A percentile compares a stretch with the other conserved stretches of the same genome.
Conservation (phyloP, 1,284 basidiomycete species). For the Pseudozyma hubeiensis region DNA sequence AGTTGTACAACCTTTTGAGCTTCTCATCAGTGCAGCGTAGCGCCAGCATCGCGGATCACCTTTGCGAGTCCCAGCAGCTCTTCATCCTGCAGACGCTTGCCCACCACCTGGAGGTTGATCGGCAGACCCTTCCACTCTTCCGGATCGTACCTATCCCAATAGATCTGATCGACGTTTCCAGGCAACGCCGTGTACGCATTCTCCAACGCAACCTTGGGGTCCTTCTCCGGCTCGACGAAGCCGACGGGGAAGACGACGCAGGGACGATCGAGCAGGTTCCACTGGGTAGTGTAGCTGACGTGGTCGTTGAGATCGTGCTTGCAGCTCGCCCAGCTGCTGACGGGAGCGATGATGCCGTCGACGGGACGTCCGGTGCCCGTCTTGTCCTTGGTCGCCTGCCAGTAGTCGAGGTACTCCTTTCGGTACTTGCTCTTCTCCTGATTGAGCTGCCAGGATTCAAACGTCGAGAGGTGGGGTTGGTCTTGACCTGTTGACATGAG, state of each 20-base stretch:
- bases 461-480: conserved; percentile 69
- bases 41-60: conserved; percentile 45
- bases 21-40: conserved; percentile 22
- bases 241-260: conserved; percentile 73
- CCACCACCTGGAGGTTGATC: conserved; percentile 77
- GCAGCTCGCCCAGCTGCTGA: conserved; percentile 72
- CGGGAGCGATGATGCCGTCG: conserved; percentile 76
- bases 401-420: conserved; percentile 73
- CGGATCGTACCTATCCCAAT: conserved; percentile 43
- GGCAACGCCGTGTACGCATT: conserved; percentile 23
- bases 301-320: conserved; percentile 72
- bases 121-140: conserved; percentile 75
- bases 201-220: conserved; percentile 72
- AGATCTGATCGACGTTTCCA: conserved; percentile 18
- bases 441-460: conserved; percentile 74
- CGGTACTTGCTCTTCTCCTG: conserved; percentile 70
- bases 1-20: too few species aligned
- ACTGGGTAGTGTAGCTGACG: conserved; percentile 45
- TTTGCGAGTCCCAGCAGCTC: conserved; percentile 72
- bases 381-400: conserved; percentile 71
- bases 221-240: conserved; percentile 70
- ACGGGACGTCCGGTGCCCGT: conserved; percentile 73
- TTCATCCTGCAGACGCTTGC: conserved; percentile 78
- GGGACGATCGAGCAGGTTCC: conserved; percentile 33
- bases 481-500: conserved; percentile 11